These are phyloP conservation scores for Cytospora mali DNA, from an alignment of 2,329 filamentous ascomycete species.

Conservation along the genomic window DNA sequence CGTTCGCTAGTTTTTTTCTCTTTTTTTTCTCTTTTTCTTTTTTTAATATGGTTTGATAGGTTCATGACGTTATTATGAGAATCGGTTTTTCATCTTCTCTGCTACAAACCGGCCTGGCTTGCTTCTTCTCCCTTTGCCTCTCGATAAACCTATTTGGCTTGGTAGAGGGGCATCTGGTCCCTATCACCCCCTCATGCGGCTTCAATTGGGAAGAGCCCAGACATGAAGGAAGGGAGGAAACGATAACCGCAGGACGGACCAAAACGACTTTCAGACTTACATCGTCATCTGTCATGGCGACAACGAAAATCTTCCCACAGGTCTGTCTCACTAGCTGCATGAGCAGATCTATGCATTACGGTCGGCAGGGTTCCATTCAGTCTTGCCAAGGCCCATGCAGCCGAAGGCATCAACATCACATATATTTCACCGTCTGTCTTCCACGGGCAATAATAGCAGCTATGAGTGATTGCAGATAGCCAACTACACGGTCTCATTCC, in stretches of 20 bases:
- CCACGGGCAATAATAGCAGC: neutral
- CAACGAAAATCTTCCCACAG: neutral
- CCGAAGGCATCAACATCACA: neutral
- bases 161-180: too few relatives aligned
- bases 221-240: too few relatives aligned
- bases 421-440: neutral
- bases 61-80: neutral
- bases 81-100: neutral
- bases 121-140: too few relatives aligned
- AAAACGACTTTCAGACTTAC: too few relatives aligned
- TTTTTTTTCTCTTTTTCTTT: conserved; percentile 1
- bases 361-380: neutral
- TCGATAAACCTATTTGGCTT: too few relatives aligned
- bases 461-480: neutral
- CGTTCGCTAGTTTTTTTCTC: conserved; percentile 6
- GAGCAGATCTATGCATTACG: neutral
- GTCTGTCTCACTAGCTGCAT: neutral
- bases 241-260: too few relatives aligned
- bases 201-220: too few relatives aligned
- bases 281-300: neutral
- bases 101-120: too few relatives aligned
- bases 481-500: neutral
- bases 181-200: too few relatives aligned
- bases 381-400: neutral
- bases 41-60: conserved; percentile 1